Evolutionary conservation across 352 stramenopile species (phyloP), one percentile per base, ranked within the genome.

Genomic region (Phytophthora pini): DNA sequence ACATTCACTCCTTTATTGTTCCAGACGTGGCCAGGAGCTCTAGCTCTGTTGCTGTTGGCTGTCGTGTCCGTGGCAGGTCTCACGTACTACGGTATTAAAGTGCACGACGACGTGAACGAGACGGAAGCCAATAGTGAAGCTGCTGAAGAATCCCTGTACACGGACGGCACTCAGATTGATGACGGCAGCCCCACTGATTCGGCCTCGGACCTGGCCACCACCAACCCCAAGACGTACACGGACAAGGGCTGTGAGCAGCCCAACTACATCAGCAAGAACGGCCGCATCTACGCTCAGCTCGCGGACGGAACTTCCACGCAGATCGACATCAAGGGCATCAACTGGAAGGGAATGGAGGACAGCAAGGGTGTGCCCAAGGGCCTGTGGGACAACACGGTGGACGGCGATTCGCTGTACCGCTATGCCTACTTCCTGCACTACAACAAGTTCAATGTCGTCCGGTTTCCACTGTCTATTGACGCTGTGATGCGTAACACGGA

Each of bases 321-420:
- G 63, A 70, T 95, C 17, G 80, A 91, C 58, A 88, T 95, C 60
- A 95, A 95, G 70, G 87, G 87, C 47, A 71, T 94, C 48, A 95
- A 93, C 74, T 95, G 87, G 87, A 78, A 90, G 36, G 87, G 87
- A 45, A 92, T 94, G 84, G 64, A 95, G 69, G 76, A 87, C 72
- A 75, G 49, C 34, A 82, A 87, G 44, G 82, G 82, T 47, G 79
- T 94, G 22, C 80, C 81, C 32, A 89, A 89, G 56, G 87, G 87
- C 3, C 66, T 95, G 2, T 95, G 87, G 87, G 87, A 95, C 61
- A 89, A 83, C 72, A 78, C 79, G n/a, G 77, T 87, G 45, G 81
- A 93, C 32, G 87, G 87, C 44, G 84, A 86, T 34, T 90, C 87
- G 44, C 47, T 95, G 39, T 95, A 95, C 70, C 87, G 83, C 12